A percentile compares a stretch with the other conserved stretches of the same genome.
These are phyloP conservation scores for Penicillium pancosmium DNA, from an alignment of 495 filamentous ascomycete species.

Conservation along the genomic window DNA sequence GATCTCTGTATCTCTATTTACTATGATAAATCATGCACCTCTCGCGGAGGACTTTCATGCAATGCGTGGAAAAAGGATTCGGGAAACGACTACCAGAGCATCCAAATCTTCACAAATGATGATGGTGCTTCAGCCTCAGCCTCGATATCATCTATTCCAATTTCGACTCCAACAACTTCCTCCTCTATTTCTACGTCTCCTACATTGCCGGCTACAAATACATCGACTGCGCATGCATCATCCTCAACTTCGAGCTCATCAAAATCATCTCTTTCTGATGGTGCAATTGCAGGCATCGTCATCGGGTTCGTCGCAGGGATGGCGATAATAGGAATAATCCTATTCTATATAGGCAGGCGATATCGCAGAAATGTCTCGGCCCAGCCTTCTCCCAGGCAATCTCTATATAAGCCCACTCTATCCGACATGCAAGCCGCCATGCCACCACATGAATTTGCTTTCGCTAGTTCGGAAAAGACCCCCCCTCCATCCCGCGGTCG, in stretches of 20 bases:
- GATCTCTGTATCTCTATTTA: constrained; percentile 25
- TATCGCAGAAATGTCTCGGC: constrained; percentile 8
- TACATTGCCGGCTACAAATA: not conserved
- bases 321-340: constrained; percentile 1
- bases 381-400: not conserved
- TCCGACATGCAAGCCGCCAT: not conserved
- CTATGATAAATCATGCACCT: constrained; percentile 16
- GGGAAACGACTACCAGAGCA: constrained; percentile 6
- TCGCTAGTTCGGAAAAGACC: constrained; percentile 3
- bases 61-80: constrained; percentile 17
- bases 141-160: not conserved
- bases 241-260: constrained; percentile 1
- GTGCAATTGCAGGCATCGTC: constrained; percentile 23
- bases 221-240: not conserved
- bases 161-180: not conserved
- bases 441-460: constrained; percentile 2
- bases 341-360: constrained; percentile 8
- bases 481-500: constrained; percentile 10
- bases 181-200: not conserved
- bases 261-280: constrained; percentile 10
- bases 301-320: constrained; percentile 16
- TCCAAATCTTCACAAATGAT: constrained; percentile 12
- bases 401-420: not conserved
- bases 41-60: constrained; percentile 14
- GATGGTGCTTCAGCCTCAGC: constrained; percentile 1